Conservation (phyloP, 1,284 basidiomycete genomes). For the Ustilago esculenta region DNA sequence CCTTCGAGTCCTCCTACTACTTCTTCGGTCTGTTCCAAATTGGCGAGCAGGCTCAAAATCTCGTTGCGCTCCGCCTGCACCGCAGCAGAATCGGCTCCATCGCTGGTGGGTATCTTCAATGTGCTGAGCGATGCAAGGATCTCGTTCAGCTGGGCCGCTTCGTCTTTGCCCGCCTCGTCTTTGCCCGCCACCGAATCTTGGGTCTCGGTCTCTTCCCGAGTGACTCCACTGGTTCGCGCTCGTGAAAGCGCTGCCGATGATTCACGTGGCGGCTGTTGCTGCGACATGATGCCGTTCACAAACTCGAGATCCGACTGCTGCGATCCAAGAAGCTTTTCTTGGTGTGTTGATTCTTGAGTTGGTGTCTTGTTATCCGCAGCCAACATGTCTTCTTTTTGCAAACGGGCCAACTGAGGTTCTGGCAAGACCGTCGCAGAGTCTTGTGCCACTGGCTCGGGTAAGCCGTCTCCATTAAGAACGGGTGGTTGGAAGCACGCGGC, state of each 20-base stretch:
- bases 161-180: too few relatives aligned
- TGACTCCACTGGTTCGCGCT: background rate
- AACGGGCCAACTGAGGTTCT: conserved; percentile 16
- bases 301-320: conserved; percentile 41
- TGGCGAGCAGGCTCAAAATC: conserved; percentile 39
- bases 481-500: conserved; percentile 18
- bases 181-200: too few relatives aligned
- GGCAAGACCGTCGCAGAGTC: conserved; percentile 1
- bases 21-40: conserved; percentile 46
- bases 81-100: conserved; percentile 21
- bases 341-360: conserved; percentile 32
- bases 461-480: conserved; percentile 30
- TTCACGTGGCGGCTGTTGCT: conserved; percentile 4
- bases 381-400: conserved; percentile 12
- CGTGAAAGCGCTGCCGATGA: background rate
- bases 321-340: conserved; percentile 17
- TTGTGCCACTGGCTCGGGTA: conserved; percentile 16
- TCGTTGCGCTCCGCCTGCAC: conserved; percentile 32
- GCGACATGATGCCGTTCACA: conserved; percentile 35
- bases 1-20: conserved; percentile 42
- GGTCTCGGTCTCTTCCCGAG: background rate
- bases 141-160: conserved; percentile 40
- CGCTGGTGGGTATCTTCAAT: conserved; percentile 34
- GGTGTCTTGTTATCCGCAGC: conserved; percentile 26
- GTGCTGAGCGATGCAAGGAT: conserved; percentile 42